Conservation (phyloP, 1,284 basidiomycete species). For the Ganoderma boninense region DNA sequence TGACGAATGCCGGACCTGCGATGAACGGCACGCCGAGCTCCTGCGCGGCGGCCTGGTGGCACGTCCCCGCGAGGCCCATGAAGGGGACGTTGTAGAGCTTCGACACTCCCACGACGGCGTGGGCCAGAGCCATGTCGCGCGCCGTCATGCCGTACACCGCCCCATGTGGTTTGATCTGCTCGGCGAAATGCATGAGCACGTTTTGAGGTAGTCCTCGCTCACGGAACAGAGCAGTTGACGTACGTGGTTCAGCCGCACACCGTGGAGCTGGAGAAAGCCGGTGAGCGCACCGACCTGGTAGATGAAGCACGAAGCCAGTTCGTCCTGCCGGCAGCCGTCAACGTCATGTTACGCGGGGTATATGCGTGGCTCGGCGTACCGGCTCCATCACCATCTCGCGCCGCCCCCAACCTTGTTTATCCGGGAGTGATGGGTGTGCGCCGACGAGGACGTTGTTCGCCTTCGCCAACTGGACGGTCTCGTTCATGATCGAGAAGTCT, state of each 20-base stretch:
- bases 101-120: slow-evolving; percentile 57
- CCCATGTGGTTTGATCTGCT: slow-evolving; percentile 61
- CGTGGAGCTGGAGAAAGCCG: slow-evolving; percentile 62
- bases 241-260: slow-evolving; percentile 59
- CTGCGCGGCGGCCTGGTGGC: slow-evolving; percentile 60
- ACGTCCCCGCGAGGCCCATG: slow-evolving; percentile 67
- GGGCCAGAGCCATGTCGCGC: slow-evolving; percentile 59
- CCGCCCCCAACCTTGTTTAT: slow-evolving; percentile 69
- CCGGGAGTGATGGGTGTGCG: slow-evolving; percentile 70
- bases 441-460: slow-evolving; percentile 59
- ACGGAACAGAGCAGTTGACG: slow-evolving; percentile 26
- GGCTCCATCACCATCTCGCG: slow-evolving; percentile 69
- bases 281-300: slow-evolving; percentile 69
- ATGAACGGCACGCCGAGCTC: slow-evolving; percentile 64
- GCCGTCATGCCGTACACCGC: slow-evolving; percentile 64
- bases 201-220: too few species aligned
- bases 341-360: background rate
- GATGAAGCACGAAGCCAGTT: slow-evolving; percentile 63
- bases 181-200: too few species aligned
- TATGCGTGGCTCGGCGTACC: slow-evolving; percentile 39
- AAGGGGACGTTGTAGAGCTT: slow-evolving; percentile 62
- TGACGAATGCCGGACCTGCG: slow-evolving; percentile 49
- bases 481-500: slow-evolving; percentile 69
- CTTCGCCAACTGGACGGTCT: slow-evolving; percentile 64
- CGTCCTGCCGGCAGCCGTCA: slow-evolving; percentile 48